Evolutionary conservation across 495 filamentous ascomycete species (phyloP).

Genomic region (Aspergillus homomorphus): DNA sequence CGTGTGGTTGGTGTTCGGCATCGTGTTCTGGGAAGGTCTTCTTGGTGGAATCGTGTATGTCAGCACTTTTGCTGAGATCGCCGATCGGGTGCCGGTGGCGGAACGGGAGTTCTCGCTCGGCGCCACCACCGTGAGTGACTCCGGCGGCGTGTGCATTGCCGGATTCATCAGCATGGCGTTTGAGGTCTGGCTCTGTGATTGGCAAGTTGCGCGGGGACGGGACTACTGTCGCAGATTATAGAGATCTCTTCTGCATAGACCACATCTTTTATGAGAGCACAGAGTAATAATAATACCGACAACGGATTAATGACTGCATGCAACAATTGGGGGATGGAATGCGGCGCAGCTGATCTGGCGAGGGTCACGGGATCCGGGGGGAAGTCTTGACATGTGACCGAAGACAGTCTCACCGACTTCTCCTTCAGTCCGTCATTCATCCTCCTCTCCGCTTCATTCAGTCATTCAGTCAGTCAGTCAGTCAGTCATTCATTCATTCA

Average conservation of each 20-base stretch:
- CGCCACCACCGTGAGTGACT: slow-evolving; percentile 90
- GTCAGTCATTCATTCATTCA: background rate
- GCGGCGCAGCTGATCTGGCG: background rate
- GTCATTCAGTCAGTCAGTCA: background rate
- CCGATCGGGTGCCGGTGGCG: slow-evolving; percentile 66
- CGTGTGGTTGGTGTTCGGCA: slow-evolving; percentile 74
- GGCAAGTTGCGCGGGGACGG: slow-evolving; percentile 72
- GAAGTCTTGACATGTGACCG: slow-evolving; percentile 30
- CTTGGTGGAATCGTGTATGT: slow-evolving; percentile 91
- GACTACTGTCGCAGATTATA: slow-evolving; percentile 63
- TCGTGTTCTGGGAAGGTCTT: slow-evolving; percentile 95
- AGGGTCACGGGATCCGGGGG: background rate
- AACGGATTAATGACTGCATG: too few relatives aligned
- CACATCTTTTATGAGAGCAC: too few relatives aligned
- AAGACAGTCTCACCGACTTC: background rate
- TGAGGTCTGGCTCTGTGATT: slow-evolving; percentile 77
- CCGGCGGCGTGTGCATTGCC: slow-evolving; percentile 84
- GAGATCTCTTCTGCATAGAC: too few relatives aligned
- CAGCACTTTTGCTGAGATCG: slow-evolving; percentile 91
- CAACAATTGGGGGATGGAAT: too few relatives aligned
- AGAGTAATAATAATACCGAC: too few relatives aligned
- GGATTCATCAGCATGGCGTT: slow-evolving; percentile 82
- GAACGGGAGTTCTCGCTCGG: slow-evolving; percentile 89
- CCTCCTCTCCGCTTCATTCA: background rate
- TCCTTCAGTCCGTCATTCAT: background rate